phyloP scores from a whole-genome alignment of 164 flowering plant genomes.

The Liquidambar formosana region DNA sequence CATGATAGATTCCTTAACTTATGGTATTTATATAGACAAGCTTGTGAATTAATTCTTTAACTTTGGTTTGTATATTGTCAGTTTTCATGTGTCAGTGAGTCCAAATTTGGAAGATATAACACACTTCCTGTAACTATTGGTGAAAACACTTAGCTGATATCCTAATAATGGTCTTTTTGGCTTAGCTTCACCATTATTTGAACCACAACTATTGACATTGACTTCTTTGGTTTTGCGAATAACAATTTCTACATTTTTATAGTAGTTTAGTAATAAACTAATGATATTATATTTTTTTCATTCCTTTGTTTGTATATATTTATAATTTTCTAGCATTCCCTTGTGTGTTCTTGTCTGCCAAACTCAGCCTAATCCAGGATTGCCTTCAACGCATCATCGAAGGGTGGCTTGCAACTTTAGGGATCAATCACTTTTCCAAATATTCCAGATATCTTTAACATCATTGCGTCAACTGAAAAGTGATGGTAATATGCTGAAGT shows the following conservation, averaged over 20 bases:
- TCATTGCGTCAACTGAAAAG: conserved; percentile 72
- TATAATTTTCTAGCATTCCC: neutral
- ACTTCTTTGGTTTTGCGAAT: too few species aligned
- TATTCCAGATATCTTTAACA: conserved; percentile 85
- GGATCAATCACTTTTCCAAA: conserved; percentile 82
- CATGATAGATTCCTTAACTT: too few species aligned
- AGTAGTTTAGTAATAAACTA: too few species aligned
- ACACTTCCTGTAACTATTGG: too few species aligned
- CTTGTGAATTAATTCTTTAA: too few species aligned
- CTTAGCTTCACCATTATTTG: neutral
- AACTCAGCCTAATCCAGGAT: conserved; percentile 77
- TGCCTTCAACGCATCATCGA: conserved; percentile 89
- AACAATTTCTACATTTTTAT: neutral
- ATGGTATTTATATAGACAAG: too few species aligned
- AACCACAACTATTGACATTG: too few species aligned
- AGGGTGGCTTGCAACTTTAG: conserved; percentile 87
- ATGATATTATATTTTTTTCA: too few species aligned
- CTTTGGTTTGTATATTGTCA: neutral
- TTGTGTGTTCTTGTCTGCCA: conserved; percentile 3
- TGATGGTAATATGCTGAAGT: conserved; percentile 62
- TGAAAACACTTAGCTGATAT: too few species aligned
- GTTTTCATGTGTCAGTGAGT: neutral
- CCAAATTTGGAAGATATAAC: neutral
- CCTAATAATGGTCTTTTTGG: neutral
- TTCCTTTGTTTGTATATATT: neutral